These are phyloP conservation scores for Brachypodium distachyon DNA, from an alignment of 202 grass and related monocot genomes.

Conservation along the genomic window DNA sequence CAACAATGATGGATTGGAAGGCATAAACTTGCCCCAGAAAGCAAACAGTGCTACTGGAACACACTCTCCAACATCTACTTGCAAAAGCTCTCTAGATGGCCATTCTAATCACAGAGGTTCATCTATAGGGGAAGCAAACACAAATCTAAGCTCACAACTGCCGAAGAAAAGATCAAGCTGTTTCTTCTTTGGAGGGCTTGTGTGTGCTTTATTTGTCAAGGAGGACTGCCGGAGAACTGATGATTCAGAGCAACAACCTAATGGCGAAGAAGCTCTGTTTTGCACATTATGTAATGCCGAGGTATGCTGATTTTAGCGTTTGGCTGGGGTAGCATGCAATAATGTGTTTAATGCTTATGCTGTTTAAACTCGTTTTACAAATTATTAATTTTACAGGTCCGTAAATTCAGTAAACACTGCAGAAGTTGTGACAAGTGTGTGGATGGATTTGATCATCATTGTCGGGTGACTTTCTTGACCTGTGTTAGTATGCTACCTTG, in stretches of 20 bases:
- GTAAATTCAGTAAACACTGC: constrained; percentile 96
- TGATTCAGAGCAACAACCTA: constrained; percentile 59
- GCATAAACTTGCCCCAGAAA: constrained; percentile 35
- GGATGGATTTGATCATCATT: constrained; percentile 99
- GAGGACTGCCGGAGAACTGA: constrained; percentile 81
- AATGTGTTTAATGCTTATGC: not conserved
- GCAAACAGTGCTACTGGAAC: constrained; percentile 41
- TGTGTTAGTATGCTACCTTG: not conserved
- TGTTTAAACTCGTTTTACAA: not conserved
- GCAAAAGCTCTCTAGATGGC: constrained; percentile 66
- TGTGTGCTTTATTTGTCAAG: constrained; percentile 84
- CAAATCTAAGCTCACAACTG: constrained; percentile 20
- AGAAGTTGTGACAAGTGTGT: constrained; percentile 99
- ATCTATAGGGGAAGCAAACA: constrained; percentile 25
- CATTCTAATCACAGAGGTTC: constrained; percentile 53
- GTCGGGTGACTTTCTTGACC: constrained; percentile 57
- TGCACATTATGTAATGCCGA: constrained; percentile 97
- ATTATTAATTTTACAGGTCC: constrained; percentile 55
- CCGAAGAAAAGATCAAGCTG: constrained; percentile 55
- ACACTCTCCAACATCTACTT: constrained; percentile 55
- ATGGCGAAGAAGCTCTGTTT: constrained; percentile 84
- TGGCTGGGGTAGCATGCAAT: not conserved
- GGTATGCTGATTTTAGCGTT: constrained; percentile 33
- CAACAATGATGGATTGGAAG: constrained; percentile 36
- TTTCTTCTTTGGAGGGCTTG: constrained; percentile 56